Base-by-base conservation (phyloP, 768 basidiomycete genomes). In the Russula emetica region DNA sequence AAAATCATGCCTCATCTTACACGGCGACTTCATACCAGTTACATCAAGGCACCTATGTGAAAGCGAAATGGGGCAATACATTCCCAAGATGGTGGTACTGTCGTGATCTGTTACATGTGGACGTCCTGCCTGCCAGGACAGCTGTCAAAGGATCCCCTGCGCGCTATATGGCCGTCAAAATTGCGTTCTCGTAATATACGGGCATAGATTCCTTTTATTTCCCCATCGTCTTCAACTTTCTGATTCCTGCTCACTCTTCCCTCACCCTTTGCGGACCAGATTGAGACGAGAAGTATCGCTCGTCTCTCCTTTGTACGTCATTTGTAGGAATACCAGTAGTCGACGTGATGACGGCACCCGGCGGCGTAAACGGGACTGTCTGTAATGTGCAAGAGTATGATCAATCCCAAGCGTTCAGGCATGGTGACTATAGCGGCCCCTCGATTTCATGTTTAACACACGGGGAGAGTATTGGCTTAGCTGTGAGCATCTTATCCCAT, bases 401-500 rank as follows among this genome's bases (percentile, higher is more conserved):
- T 1, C 56, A 54, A 53, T 47, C 18, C 52, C 8, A 24, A 11
- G 22, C 3, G 14, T 34, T 16, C 28, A n/a, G n/a, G n/a, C n/a
- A n/a, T n/a, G n/a, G n/a, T n/a, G n/a, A n/a, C n/a, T n/a, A n/a
- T n/a, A n/a, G n/a, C n/a, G 20, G 51, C 44, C 47, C 63, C 13
- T 9, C 40, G 1, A 64, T 68, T 22, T 36, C 53, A 28, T 77
- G 75, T 53, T 60, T 77, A 34, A 74, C 73, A 9, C 71, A 73
- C 3, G 75, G 74, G 16, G 66, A 78, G 45, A 74, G 72, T 57
- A 77, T 78, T 55, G 77, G 75, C 4, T 67, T 78, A 36, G 74
- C 75, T 14, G 77, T 78, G 55, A 38, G 67, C 13, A 30, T 20
- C 20, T 8, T 56, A 26, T 24, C 28, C 65, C 22, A 7, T 32